Percentiles rank a stretch among this genome's conserved stretches.
Conservation (phyloP, 768 basidiomycete genomes). For the Serendipita vermifera region DNA sequence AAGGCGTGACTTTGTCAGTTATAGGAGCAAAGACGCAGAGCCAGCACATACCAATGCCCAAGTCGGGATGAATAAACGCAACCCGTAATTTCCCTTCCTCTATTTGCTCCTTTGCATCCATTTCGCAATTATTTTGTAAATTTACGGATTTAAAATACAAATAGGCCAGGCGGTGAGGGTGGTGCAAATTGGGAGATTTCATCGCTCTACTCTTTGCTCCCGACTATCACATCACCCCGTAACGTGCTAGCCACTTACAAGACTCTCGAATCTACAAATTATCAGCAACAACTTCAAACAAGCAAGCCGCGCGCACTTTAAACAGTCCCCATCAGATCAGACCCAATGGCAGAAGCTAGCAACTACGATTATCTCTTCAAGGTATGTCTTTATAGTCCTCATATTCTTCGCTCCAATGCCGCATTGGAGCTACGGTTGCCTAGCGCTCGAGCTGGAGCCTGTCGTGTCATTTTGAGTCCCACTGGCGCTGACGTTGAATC, state of each 20-base stretch:
- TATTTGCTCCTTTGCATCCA: too few species aligned
- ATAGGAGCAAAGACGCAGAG: background rate
- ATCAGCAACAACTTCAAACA: background rate
- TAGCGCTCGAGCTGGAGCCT: background rate
- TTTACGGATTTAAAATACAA: background rate
- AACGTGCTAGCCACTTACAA: slow-evolving; percentile 9
- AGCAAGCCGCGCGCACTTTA: background rate
- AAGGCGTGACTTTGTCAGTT: background rate
- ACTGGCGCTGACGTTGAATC: background rate
- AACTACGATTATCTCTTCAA: slow-evolving; percentile 99
- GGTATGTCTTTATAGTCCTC: slow-evolving; percentile 37
- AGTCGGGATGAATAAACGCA: slow-evolving; percentile 87
- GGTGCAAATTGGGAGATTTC: background rate
- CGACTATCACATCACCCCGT: background rate
- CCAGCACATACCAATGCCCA: slow-evolving; percentile 64
- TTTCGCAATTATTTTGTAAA: background rate
- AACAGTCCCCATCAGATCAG: background rate
- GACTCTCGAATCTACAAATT: background rate
- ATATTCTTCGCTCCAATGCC: background rate
- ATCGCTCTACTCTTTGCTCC: background rate
- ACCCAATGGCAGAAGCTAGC: slow-evolving; percentile 75
- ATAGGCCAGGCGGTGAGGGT: background rate
- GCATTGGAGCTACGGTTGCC: background rate
- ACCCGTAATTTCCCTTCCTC: slow-evolving; percentile 27
- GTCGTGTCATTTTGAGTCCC: too few species aligned